Evolutionary conservation across 108 stramenopile genomes (phyloP).

Genomic region (Cyclotella distinguenda): DNA sequence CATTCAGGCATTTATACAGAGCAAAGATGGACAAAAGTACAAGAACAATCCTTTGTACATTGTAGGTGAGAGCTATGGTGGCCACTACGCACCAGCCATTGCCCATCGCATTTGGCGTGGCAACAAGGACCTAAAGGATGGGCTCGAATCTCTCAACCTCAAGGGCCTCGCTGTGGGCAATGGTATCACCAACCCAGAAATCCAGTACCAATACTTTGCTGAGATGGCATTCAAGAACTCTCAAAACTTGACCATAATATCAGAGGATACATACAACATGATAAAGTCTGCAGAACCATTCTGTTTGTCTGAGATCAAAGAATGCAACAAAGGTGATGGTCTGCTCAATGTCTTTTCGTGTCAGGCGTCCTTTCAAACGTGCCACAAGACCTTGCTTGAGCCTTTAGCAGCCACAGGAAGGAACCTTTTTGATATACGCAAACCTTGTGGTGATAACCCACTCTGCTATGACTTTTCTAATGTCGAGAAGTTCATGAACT

Average conservation of each 20-base stretch:
- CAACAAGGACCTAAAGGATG: slow-evolving; percentile 57
- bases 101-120: slow-evolving; percentile 66
- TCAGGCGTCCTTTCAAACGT: slow-evolving; percentile 72
- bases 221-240: slow-evolving; percentile 94
- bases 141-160: slow-evolving; percentile 66
- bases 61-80: slow-evolving; percentile 91
- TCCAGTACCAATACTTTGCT: slow-evolving; percentile 90
- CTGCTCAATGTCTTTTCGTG: slow-evolving; percentile 71
- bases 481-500: slow-evolving; percentile 84
- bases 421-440: slow-evolving; percentile 96
- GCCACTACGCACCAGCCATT: slow-evolving; percentile 96
- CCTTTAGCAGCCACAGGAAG: too few relatives aligned
- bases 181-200: slow-evolving; percentile 90
- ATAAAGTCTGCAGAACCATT: slow-evolving; percentile 73
- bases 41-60: slow-evolving; percentile 74
- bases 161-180: slow-evolving; percentile 94
- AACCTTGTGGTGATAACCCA: slow-evolving; percentile 67
- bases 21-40: slow-evolving; percentile 82
- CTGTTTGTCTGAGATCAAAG: slow-evolving; percentile 75
- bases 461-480: slow-evolving; percentile 95
- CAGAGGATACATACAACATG: slow-evolving; percentile 65
- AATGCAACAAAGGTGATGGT: slow-evolving; percentile 74
- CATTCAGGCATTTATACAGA: slow-evolving; percentile 87
- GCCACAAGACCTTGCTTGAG: too few relatives aligned
- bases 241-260: slow-evolving; percentile 81